A percentile compares a stretch with the other conserved stretches of the same genome.
Evolutionary conservation across 345 rosid genomes (phyloP).

Genomic region (Camelina hispida): DNA sequence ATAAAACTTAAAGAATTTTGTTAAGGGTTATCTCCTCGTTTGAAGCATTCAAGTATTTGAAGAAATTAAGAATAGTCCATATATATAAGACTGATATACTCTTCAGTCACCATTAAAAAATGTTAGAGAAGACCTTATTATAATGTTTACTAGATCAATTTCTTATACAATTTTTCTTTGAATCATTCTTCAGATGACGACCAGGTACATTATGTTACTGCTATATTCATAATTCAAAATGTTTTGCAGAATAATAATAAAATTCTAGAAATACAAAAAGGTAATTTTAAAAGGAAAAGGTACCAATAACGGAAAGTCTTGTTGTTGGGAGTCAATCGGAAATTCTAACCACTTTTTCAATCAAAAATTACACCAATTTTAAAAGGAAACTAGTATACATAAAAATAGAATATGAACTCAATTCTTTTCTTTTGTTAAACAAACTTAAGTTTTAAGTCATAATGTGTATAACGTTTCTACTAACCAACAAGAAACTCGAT

Average conservation of each 20-base stretch:
- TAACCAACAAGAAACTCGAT: slow-evolving; percentile 12
- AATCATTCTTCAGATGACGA: slow-evolving; percentile 30
- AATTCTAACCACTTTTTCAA: background rate
- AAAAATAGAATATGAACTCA: background rate
- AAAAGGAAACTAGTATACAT: background rate
- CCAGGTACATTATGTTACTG: background rate
- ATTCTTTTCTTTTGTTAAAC: background rate
- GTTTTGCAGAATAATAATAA: background rate
- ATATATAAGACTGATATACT: slow-evolving; percentile 9
- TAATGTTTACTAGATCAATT: slow-evolving; percentile 22
- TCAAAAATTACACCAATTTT: background rate
- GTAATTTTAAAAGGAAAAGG: background rate
- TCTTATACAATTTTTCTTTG: slow-evolving; percentile 17
- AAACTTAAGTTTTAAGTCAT: background rate
- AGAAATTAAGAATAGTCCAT: background rate
- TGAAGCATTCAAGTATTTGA: slow-evolving; percentile 24
- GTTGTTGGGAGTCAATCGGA: background rate
- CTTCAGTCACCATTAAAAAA: background rate
- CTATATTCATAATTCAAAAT: background rate
- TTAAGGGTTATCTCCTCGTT: slow-evolving; percentile 13
- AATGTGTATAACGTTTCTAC: no score
- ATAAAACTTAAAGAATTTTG: background rate
- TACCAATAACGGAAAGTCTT: background rate
- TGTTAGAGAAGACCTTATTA: background rate
- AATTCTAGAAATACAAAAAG: background rate